Conservation (phyloP, 306 rosid species). For the Boehmeria nivea region DNA sequence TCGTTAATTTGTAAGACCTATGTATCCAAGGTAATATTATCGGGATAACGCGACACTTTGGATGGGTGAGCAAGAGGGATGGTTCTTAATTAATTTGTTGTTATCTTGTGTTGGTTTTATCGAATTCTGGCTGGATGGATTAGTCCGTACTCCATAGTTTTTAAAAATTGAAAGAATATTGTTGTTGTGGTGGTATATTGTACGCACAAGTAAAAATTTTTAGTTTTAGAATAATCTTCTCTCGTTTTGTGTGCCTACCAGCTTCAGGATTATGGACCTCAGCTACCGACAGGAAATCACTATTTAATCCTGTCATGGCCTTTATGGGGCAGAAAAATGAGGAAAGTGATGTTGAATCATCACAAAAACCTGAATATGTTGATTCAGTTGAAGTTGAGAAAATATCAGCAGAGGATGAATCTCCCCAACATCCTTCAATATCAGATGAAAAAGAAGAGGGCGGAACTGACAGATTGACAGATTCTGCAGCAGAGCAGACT, state of each 20-base stretch:
- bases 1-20: too few species aligned
- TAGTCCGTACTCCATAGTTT: too few species aligned
- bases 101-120: not conserved
- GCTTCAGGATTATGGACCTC: conserved; percentile 74
- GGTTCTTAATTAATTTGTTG: not conserved
- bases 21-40: too few species aligned
- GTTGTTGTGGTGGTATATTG: not conserved
- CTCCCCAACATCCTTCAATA: conserved; percentile 31
- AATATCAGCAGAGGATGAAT: conserved; percentile 34
- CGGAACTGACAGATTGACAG: conserved; percentile 27
- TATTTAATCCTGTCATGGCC: conserved; percentile 76
- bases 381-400: conserved; percentile 35
- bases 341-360: conserved; percentile 41
- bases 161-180: not conserved
- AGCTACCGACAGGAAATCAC: conserved; percentile 46
- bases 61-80: too few species aligned
- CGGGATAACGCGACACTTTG: too few species aligned
- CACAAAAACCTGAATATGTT: conserved; percentile 37
- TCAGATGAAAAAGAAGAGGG: conserved; percentile 39
- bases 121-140: too few species aligned
- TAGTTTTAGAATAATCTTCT: conserved; percentile 23
- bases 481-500: conserved; percentile 31
- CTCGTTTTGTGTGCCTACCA: conserved; percentile 31
- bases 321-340: conserved; percentile 65
- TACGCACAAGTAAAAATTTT: too few species aligned